Percentiles rank a stretch among this genome's conserved stretches.
phyloP scores from a whole-genome alignment of 768 basidiomycete genomes.

The Podaxis carcinomalis region DNA sequence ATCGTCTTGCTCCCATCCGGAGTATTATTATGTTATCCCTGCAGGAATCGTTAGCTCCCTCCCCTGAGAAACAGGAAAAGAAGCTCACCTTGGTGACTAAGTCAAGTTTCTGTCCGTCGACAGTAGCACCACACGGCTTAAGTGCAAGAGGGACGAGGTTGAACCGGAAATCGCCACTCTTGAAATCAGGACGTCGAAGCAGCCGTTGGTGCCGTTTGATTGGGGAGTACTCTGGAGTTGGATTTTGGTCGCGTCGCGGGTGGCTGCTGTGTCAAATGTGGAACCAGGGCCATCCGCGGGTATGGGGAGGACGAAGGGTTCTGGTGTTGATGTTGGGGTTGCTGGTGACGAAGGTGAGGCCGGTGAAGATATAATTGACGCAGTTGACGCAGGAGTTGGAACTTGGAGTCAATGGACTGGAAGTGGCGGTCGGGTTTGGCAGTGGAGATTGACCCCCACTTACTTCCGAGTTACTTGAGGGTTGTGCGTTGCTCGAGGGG shows the following conservation, averaged over 20 bases:
- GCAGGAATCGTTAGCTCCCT: neutral
- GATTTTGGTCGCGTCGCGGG: neutral
- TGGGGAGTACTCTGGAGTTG: neutral
- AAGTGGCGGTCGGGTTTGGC: neutral
- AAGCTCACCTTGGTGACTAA: conserved; percentile 16
- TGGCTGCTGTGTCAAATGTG: neutral
- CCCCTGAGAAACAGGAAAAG: neutral
- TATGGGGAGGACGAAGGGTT: neutral
- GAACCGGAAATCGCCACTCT: conserved; percentile 18
- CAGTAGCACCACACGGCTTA: conserved; percentile 14
- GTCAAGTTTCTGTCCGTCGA: conserved; percentile 18
- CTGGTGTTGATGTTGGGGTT: neutral
- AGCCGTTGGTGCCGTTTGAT: neutral
- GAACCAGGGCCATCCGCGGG: neutral
- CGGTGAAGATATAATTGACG: too few relatives aligned
- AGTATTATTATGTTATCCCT: conserved; percentile 19
- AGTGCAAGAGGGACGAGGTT: conserved; percentile 20
- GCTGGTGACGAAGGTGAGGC: neutral
- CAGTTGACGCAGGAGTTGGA: too few relatives aligned
- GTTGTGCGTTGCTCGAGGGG: neutral
- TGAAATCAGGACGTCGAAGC: conserved; percentile 17
- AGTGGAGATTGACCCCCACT: neutral
- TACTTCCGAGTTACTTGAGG: neutral
- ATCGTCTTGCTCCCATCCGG: conserved; percentile 17
- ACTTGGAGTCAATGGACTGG: neutral